These are phyloP conservation scores for Alternaria rosae DNA, from an alignment of 2,329 filamentous ascomycete species.

Conservation along the genomic window DNA sequence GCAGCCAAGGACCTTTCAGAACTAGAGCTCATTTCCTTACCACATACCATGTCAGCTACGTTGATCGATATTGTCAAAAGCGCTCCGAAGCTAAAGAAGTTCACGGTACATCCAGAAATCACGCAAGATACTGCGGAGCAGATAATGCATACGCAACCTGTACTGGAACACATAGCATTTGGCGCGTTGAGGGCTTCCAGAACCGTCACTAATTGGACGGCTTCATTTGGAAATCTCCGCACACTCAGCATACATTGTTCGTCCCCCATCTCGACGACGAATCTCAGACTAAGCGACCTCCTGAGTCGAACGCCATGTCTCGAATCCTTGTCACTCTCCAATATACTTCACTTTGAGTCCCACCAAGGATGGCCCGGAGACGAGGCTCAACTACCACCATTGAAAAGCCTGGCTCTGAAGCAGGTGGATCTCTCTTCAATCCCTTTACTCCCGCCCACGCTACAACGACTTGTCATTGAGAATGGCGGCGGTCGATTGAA, in stretches of 20 bases:
- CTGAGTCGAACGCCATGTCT: constrained; percentile 25
- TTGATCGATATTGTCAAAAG: constrained; percentile 40
- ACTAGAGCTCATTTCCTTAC: constrained; percentile 42
- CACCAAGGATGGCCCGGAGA: constrained; percentile 4
- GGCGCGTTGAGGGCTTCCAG: not conserved
- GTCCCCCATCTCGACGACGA: not conserved
- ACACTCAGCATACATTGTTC: constrained; percentile 25
- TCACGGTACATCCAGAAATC: constrained; percentile 36
- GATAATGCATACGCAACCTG: constrained; percentile 37
- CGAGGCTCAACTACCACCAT: not conserved
- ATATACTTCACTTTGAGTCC: not conserved
- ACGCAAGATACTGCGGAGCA: constrained; percentile 34
- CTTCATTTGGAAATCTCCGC: constrained; percentile 34
- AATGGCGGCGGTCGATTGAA: not conserved
- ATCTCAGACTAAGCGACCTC: constrained; percentile 4
- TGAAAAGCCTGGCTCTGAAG: constrained; percentile 25
- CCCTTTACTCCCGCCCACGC: constrained; percentile 23
- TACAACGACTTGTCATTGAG: constrained; percentile 23
- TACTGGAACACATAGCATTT: constrained; percentile 37
- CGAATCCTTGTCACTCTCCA: constrained; percentile 18
- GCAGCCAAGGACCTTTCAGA: constrained; percentile 46
- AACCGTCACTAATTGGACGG: constrained; percentile 28
- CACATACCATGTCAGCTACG: constrained; percentile 32
- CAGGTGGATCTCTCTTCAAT: constrained; percentile 5
- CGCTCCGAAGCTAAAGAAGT: constrained; percentile 33